These are phyloP conservation scores for Trichoderma brevicompactum DNA, from an alignment of 2,329 filamentous ascomycete species.

Conservation along the genomic window DNA sequence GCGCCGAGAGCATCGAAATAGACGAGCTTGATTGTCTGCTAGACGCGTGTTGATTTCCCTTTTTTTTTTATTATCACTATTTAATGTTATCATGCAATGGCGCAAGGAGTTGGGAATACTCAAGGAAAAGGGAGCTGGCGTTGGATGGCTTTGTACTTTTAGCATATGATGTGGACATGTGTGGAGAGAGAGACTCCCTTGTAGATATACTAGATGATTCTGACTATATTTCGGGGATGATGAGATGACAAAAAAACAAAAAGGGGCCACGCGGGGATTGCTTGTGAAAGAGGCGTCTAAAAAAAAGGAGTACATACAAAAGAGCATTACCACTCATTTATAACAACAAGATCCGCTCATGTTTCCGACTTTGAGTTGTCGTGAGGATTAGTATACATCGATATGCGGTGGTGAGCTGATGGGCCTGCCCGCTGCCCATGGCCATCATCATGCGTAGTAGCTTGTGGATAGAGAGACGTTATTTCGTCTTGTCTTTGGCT, in stretches of 20 bases:
- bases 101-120: slow-evolving; percentile 27
- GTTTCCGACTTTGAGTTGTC: not conserved
- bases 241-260: slow-evolving; percentile 27
- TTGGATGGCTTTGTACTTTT: slow-evolving; percentile 26
- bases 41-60: slow-evolving; percentile 63
- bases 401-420: not conserved
- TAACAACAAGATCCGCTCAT: slow-evolving; percentile 18
- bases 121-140: slow-evolving; percentile 20
- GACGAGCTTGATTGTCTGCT: slow-evolving; percentile 91
- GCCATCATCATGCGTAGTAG: not conserved
- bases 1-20: slow-evolving; percentile 86
- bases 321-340: slow-evolving; percentile 31
- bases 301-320: slow-evolving; percentile 21
- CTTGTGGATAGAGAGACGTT: not conserved
- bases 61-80: slow-evolving; percentile 6
- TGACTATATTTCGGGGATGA: slow-evolving; percentile 33
- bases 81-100: slow-evolving; percentile 23
- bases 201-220: slow-evolving; percentile 40
- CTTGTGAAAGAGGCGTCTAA: slow-evolving; percentile 20
- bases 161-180: slow-evolving; percentile 37
- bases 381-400: not conserved
- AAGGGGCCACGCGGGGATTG: slow-evolving; percentile 9
- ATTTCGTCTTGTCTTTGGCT: slow-evolving; percentile 30
- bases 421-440: not conserved
- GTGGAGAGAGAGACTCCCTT: slow-evolving; percentile 35